Conservation (phyloP, 1,284 basidiomycete genomes). For the Ustilago loliicola region DNA sequence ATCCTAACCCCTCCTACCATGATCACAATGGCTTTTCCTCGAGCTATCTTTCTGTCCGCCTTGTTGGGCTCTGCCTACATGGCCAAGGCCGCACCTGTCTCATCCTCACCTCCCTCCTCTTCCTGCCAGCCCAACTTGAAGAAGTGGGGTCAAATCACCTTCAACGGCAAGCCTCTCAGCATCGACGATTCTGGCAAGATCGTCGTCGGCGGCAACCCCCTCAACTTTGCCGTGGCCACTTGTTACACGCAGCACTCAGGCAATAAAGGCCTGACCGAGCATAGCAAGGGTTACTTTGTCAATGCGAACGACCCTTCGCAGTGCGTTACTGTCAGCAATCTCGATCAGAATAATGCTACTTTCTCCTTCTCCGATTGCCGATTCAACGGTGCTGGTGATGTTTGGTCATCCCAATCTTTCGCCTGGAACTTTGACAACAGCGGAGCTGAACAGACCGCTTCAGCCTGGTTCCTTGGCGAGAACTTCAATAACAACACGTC, state of each 20-base stretch:
- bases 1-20: not conserved
- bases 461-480: conserved; percentile 27
- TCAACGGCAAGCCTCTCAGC: conserved; percentile 16
- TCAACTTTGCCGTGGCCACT: conserved; percentile 16
- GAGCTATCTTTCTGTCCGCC: conserved; percentile 20
- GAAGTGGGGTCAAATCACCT: conserved; percentile 11
- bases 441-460: not conserved
- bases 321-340: conserved; percentile 31
- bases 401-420: conserved; percentile 27
- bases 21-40: conserved; percentile 23
- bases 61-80: conserved; percentile 11
- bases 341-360: conserved; percentile 13
- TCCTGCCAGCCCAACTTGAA: conserved; percentile 6
- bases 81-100: conserved; percentile 12
- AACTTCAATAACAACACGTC: conserved; percentile 14
- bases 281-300: conserved; percentile 24
- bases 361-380: conserved; percentile 30
- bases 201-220: conserved; percentile 29
- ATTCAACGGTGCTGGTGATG: conserved; percentile 26
- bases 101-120: not conserved
- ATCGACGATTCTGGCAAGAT: conserved; percentile 13
- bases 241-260: conserved; percentile 2
- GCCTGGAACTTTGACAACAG: conserved; percentile 16
- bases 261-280: not conserved
- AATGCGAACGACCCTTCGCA: conserved; percentile 20